Percentiles rank a stretch among this genome's conserved stretches.
phyloP scores from a whole-genome alignment of 2,329 filamentous ascomycete genomes.

The Fusarium marasasianum region DNA sequence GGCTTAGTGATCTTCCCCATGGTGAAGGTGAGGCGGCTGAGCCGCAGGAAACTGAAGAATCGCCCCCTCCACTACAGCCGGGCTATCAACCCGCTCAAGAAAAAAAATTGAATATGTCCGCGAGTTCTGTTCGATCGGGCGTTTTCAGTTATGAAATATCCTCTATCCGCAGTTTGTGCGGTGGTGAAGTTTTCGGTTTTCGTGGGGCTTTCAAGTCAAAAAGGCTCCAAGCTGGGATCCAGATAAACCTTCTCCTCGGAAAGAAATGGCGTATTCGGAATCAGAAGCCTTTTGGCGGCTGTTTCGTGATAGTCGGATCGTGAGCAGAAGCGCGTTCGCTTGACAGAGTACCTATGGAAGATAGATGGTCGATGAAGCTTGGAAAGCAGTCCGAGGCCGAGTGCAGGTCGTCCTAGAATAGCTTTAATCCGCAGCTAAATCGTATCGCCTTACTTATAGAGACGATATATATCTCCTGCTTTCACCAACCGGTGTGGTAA shows the following conservation, averaged over 20 bases:
- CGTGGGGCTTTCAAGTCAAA: constrained; percentile 11
- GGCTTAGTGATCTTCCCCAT: constrained; percentile 77
- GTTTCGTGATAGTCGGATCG: not conserved
- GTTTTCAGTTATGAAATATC: constrained; percentile 37
- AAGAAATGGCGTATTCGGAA: not conserved
- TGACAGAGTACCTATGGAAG: constrained; percentile 13
- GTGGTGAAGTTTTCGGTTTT: constrained; percentile 12
- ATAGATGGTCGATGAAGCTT: constrained; percentile 37
- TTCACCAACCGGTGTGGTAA: constrained; percentile 16
- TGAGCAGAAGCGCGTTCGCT: constrained; percentile 20
- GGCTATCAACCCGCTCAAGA: constrained; percentile 47
- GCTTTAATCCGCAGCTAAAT: constrained; percentile 44
- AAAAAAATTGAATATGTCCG: constrained; percentile 47
- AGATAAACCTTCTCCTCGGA: not conserved
- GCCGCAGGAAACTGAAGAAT: constrained; percentile 61
- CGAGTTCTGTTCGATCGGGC: constrained; percentile 46
- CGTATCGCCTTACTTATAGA: constrained; percentile 10
- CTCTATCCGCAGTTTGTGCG: constrained; percentile 19
- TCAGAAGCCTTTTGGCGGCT: not conserved
- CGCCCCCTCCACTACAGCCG: constrained; percentile 67
- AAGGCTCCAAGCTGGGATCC: not conserved
- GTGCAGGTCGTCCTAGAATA: constrained; percentile 55
- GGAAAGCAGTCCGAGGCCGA: constrained; percentile 47
- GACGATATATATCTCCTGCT: constrained; percentile 7
- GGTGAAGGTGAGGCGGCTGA: constrained; percentile 65